Conservation (phyloP, 805 yeast species). For the Saccharomycopsis sp. region DNA sequence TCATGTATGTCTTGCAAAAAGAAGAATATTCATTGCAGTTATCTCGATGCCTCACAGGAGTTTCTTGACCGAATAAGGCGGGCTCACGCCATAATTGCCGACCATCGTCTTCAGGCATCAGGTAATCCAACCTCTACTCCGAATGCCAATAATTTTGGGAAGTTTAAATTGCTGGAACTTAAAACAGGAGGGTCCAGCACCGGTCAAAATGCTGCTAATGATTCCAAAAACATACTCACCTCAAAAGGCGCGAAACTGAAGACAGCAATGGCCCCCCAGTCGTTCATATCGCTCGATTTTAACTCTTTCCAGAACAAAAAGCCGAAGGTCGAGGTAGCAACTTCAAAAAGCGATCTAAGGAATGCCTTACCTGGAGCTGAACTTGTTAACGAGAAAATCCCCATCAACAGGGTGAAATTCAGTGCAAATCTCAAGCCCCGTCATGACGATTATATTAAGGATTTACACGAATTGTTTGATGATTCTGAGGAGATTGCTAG, state of each 20-base stretch:
- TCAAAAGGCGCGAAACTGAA: background rate
- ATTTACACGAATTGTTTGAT: background rate
- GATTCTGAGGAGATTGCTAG: background rate
- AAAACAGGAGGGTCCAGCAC: too few species aligned
- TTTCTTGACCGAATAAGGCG: constrained; percentile 14
- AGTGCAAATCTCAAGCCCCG: background rate
- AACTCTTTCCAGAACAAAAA: background rate
- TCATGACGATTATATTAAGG: background rate
- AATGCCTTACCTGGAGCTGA: background rate
- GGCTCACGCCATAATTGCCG: constrained; percentile 16
- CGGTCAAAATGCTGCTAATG: background rate
- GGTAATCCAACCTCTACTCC: background rate
- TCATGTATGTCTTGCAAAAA: constrained; percentile 11
- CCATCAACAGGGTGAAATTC: background rate
- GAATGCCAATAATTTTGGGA: constrained; percentile 13
- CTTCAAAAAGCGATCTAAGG: background rate
- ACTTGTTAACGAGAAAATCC: background rate
- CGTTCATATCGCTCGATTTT: background rate
- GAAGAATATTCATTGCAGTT: constrained; percentile 13
- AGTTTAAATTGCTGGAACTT: constrained; percentile 7
- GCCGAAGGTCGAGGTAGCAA: background rate
- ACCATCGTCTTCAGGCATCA: constrained; percentile 5
- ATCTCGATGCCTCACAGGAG: constrained; percentile 19
- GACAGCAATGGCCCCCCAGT: background rate
- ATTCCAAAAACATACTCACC: background rate